phyloP scores from a whole-genome alignment of 768 basidiomycete species.

The Tulasnella sp. region DNA sequence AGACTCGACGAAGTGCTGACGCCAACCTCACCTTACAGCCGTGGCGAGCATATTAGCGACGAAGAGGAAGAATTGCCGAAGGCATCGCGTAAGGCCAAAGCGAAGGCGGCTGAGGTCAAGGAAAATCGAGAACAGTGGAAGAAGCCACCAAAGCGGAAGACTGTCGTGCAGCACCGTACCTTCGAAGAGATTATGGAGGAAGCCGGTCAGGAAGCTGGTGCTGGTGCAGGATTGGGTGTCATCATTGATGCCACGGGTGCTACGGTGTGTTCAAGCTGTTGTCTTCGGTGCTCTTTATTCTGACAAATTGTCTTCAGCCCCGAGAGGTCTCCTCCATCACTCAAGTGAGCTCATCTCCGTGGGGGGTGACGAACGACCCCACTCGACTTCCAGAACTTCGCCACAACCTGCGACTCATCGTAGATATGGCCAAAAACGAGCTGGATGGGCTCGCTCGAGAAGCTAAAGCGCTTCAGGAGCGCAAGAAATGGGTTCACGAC shows the following conservation, averaged over 20 bases:
- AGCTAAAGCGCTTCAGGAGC: constrained; percentile 76
- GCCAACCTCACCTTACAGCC: background rate
- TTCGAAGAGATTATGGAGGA: constrained; percentile 95
- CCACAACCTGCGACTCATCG: constrained; percentile 87
- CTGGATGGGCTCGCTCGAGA: constrained; percentile 87
- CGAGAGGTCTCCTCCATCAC: constrained; percentile 83
- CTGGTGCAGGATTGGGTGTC: constrained; percentile 62
- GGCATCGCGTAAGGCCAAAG: constrained; percentile 48
- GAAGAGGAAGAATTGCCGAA: constrained; percentile 50
- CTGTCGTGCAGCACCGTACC: constrained; percentile 87
- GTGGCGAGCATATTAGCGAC: constrained; percentile 64
- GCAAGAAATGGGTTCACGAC: constrained; percentile 62
- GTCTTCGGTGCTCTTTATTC: constrained; percentile 19
- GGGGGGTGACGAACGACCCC: constrained; percentile 84
- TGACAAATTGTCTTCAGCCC: constrained; percentile 48
- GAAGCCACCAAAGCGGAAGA: constrained; percentile 76
- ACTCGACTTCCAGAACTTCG: constrained; percentile 94
- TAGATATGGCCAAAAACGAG: constrained; percentile 75
- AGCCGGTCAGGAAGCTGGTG: constrained; percentile 57
- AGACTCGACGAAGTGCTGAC: background rate
- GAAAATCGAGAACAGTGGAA: constrained; percentile 79
- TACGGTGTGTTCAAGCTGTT: constrained; percentile 54
- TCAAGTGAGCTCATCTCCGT: constrained; percentile 67
- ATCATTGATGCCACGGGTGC: constrained; percentile 95
- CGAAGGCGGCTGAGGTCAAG: constrained; percentile 50